These are phyloP conservation scores for Metschnikowia peoriensis DNA, from an alignment of 805 yeast species.

Conservation along the genomic window DNA sequence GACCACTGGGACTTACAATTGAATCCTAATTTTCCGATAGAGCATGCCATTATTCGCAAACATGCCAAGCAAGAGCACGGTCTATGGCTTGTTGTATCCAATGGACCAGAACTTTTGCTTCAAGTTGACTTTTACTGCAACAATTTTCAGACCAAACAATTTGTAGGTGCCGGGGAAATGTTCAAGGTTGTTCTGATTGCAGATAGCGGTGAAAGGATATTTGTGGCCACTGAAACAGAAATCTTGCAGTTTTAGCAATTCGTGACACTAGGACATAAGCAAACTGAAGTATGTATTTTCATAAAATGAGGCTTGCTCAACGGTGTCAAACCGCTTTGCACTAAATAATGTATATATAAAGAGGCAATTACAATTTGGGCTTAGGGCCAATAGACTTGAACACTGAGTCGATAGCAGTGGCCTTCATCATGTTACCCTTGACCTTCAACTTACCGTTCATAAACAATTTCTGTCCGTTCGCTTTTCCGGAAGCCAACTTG, in stretches of 20 bases:
- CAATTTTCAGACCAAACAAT: conserved; percentile 11
- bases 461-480: conserved; percentile 81
- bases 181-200: conserved; percentile 19
- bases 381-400: conserved; percentile 51
- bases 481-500: conserved; percentile 71
- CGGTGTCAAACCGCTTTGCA: conserved; percentile 2
- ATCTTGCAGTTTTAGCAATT: conserved; percentile 4
- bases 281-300: not conserved
- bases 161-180: conserved; percentile 27
- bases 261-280: not conserved
- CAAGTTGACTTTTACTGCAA: conserved; percentile 9
- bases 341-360: not conserved
- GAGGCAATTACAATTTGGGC: conserved; percentile 35
- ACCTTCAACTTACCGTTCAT: conserved; percentile 83
- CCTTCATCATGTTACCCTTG: conserved; percentile 90
- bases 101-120: conserved; percentile 28
- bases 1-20: conserved; percentile 9
- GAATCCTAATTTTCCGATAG: conserved; percentile 9
- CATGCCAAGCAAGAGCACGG: not conserved
- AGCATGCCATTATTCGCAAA: not conserved
- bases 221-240: conserved; percentile 12
- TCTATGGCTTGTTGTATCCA: conserved; percentile 13
- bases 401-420: conserved; percentile 69
- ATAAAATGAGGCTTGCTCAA: not conserved
- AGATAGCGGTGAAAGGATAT: not conserved